These are phyloP conservation scores for Penicillium paxilli DNA, from an alignment of 495 filamentous ascomycete species.

Conservation along the genomic window DNA sequence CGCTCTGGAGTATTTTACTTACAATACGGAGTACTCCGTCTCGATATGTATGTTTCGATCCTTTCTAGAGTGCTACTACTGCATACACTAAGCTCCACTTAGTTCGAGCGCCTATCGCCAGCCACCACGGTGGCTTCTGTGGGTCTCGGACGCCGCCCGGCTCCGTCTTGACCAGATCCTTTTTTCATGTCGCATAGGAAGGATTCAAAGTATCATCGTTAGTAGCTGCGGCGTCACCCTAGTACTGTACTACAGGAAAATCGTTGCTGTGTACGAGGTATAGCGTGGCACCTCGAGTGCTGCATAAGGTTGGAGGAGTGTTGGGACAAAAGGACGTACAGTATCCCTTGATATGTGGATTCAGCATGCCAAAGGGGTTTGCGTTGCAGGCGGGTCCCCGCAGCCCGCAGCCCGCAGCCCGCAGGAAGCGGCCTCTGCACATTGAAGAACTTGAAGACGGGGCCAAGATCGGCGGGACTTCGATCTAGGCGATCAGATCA, in stretches of 20 bases:
- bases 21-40: conserved; percentile 13
- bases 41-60: background rate
- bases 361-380: background rate
- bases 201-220: background rate
- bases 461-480: background rate
- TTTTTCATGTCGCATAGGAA: background rate
- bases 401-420: background rate
- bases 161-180: background rate
- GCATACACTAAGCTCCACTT: conserved; percentile 2
- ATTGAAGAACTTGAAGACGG: background rate
- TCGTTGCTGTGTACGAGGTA: background rate
- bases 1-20: conserved; percentile 1
- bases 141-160: background rate
- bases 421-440: background rate
- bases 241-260: background rate
- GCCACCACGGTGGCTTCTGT: background rate
- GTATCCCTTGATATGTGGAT: background rate
- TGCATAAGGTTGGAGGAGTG: background rate
- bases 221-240: background rate
- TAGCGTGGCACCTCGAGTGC: background rate
- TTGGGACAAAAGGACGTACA: background rate
- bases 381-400: conserved; percentile 5
- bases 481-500: conserved; percentile 8
- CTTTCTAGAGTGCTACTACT: background rate
- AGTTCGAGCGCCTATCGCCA: conserved; percentile 1